Evolutionary conservation across 164 flowering plant genomes (phyloP).

Genomic region (Vitis labrusca): DNA sequence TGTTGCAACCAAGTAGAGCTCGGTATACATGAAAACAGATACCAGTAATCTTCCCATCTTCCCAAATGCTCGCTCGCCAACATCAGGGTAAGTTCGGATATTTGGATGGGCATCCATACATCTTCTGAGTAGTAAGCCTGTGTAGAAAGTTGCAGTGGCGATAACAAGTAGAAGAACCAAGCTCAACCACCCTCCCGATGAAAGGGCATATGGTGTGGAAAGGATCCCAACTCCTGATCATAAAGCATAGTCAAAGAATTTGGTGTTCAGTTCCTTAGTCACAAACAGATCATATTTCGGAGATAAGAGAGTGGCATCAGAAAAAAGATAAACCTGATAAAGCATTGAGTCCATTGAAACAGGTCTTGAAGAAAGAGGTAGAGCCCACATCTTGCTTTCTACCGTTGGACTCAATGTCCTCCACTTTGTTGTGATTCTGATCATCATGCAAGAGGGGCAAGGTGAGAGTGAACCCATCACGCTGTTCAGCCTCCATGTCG

Average conservation of each 20-base stretch:
- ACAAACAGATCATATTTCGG: too few relatives aligned
- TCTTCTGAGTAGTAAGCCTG: slow-evolving; percentile 12
- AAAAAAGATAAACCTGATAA: slow-evolving; percentile 26
- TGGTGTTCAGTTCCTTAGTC: too few relatives aligned
- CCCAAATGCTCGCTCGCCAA: slow-evolving; percentile 8
- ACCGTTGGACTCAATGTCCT: too few relatives aligned
- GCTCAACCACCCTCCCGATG: not conserved
- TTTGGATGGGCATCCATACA: slow-evolving; percentile 13
- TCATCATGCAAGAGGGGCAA: not conserved
- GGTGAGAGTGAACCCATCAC: too few relatives aligned
- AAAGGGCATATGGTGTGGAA: slow-evolving; percentile 13
- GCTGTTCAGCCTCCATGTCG: too few relatives aligned
- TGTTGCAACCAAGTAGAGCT: too few relatives aligned
- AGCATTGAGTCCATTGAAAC: too few relatives aligned
- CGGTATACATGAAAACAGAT: not conserved
- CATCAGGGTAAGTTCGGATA: slow-evolving; percentile 15
- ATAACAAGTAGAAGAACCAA: slow-evolving; percentile 8
- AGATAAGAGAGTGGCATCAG: not conserved
- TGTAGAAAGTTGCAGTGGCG: slow-evolving; percentile 6
- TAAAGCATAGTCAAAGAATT: too few relatives aligned
- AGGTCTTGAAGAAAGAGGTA: too few relatives aligned
- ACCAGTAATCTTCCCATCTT: not conserved
- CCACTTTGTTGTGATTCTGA: too few relatives aligned
- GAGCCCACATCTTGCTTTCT: too few relatives aligned
- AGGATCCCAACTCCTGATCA: slow-evolving; percentile 13